Conservation (phyloP, 192 early-diverging fungal genomes). For the Rhizophagus clarus region DNA sequence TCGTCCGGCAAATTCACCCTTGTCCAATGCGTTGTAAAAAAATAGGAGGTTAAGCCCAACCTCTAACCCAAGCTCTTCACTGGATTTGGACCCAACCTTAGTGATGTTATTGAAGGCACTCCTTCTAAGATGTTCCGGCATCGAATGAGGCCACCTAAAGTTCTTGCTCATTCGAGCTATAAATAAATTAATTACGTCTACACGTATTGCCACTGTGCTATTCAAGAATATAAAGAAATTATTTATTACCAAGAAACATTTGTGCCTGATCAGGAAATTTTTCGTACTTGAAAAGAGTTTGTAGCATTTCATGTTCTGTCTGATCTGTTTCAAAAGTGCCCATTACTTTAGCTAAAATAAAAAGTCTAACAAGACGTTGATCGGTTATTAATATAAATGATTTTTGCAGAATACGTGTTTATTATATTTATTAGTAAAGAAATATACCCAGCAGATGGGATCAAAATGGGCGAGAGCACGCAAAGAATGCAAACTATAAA, state of each 20-base stretch:
- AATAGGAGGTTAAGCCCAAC: constrained; percentile 19
- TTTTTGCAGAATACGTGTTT: constrained; percentile 16
- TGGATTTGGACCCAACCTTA: neutral
- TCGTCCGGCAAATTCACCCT: neutral
- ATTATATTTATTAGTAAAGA: constrained; percentile 2
- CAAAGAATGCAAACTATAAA: too few species aligned
- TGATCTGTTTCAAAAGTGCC: too few species aligned
- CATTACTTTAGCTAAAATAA: constrained; percentile 32
- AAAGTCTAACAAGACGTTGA: constrained; percentile 20
- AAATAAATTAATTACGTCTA: constrained; percentile 18
- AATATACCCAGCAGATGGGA: constrained; percentile 18
- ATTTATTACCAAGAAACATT: constrained; percentile 22
- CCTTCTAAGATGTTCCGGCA: constrained; percentile 25
- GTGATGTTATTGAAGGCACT: constrained; percentile 9
- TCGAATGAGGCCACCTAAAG: constrained; percentile 24
- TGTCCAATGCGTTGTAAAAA: constrained; percentile 26
- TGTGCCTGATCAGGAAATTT: neutral
- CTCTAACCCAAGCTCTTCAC: constrained; percentile 16
- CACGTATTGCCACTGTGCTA: constrained; percentile 22
- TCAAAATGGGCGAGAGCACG: too few species aligned
- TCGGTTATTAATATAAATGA: constrained; percentile 20
- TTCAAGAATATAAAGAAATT: constrained; percentile 7
- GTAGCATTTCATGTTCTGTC: constrained; percentile 8
- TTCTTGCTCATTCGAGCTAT: constrained; percentile 26
- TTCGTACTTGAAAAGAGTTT: constrained; percentile 3